Base-by-base conservation (phyloP, 2,329 filamentous ascomycete species). In the Proliferodiscus dingleyae region DNA sequence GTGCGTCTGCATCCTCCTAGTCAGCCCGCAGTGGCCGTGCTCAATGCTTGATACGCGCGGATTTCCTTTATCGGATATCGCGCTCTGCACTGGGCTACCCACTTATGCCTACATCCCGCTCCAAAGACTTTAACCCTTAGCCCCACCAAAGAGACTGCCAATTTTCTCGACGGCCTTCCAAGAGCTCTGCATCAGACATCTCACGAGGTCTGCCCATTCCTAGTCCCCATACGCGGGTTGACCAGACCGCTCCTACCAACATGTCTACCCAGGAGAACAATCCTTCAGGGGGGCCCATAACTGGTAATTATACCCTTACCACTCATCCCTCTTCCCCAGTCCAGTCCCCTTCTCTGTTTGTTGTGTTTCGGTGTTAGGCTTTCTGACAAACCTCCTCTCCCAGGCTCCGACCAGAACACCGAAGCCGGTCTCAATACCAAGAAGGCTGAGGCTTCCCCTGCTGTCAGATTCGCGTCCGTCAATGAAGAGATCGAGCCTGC, bases 391-490 rank as follows among this genome's bases (percentile, higher is more conserved):
- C 34, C 24, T 18, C 37, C 34, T 41, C 30, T 43, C 13, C 30
- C 42, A 56, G 55, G 15, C 37, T 46, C 53, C 39, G 47, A 52
- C 13, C 33, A 45, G 29, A 42, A 37, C n/a, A 41, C 34, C 24
- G 11, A 49, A 26, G 37, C 49, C 26, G 18, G 24, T 22, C 37
- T 46, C 23, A 47, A 56, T 29, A 26, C 47, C 24, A 55, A 48
- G 41, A 50, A 50, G 38, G 28, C 40, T 24, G 52, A 51, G 40
- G 61, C 62, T 38, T 60, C 66, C 45, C 71, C 72, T 46, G 71
- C 78, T 47, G 85, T 89, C 44, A 83, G 85, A 47, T 90, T 89
- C 65, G 81, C 83, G 44, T 80, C 84, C 22, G 73, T 77, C 51
- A 79, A 83, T 49, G 74, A 89, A 61, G 83, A 89, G 65, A 87